phyloP scores from a whole-genome alignment of 768 basidiomycete species.

The button mushroom (Agaricus bisporus) region DNA sequence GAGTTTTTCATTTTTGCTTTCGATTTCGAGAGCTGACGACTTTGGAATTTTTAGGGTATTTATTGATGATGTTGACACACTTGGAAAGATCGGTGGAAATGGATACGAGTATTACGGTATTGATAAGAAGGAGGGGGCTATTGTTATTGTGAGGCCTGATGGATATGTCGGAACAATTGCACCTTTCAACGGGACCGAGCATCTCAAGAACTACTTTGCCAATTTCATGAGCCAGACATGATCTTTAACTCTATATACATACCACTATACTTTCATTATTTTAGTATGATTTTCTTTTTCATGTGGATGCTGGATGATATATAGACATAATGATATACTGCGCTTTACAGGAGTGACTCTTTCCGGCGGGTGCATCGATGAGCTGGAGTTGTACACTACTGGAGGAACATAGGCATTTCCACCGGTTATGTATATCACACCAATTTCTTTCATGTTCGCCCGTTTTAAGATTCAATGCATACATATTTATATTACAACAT shows the following conservation, averaged over 20 bases:
- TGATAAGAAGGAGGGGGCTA: constrained; percentile 31
- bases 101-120: constrained; percentile 57
- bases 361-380: no score
- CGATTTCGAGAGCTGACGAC: background rate
- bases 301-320: no score
- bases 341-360: no score
- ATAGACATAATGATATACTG: no score
- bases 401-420: no score
- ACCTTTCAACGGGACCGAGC: constrained; percentile 35
- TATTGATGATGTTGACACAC: constrained; percentile 48
- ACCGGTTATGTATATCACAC: no score
- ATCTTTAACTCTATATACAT: background rate
- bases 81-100: constrained; percentile 39
- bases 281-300: no score
- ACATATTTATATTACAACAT: background rate
- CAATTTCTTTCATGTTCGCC: no score
- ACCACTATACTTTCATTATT: no score
- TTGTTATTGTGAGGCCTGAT: constrained; percentile 57
- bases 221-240: constrained; percentile 28
- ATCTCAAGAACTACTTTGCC: constrained; percentile 42
- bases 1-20: constrained; percentile 13
- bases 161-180: constrained; percentile 58
- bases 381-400: no score
- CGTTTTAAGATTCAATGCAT: background rate
- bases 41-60: constrained; percentile 36